phyloP scores from a whole-genome alignment of 805 yeast species.

The Saccharomycopsis selenospora region DNA sequence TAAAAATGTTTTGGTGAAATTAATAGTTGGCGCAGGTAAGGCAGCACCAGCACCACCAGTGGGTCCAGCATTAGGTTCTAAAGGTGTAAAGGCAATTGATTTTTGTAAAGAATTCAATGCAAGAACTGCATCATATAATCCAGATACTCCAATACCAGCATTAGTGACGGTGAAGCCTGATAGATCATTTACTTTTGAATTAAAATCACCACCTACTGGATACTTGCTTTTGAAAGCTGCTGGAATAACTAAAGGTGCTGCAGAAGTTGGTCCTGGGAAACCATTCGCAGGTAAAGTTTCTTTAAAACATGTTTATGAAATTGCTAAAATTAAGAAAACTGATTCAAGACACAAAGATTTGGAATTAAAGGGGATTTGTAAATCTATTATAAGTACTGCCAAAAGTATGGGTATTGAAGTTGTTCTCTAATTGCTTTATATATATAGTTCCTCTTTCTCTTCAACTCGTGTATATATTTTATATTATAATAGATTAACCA shows the following conservation, averaged over 20 bases:
- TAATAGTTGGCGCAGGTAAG: conserved; percentile 93
- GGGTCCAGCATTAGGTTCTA: conserved; percentile 97
- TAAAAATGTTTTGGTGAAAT: conserved; percentile 69
- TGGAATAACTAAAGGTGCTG: conserved; percentile 72
- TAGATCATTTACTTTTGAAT: conserved; percentile 76
- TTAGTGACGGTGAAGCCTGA: conserved; percentile 85
- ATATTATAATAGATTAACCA: not conserved
- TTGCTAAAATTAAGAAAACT: conserved; percentile 86
- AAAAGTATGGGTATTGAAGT: conserved; percentile 81
- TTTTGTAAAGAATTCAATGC: conserved; percentile 98
- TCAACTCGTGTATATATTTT: conserved; percentile 6
- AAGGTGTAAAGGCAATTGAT: conserved; percentile 97
- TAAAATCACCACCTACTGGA: conserved; percentile 88
- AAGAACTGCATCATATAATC: conserved; percentile 77
- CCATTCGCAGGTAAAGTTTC: conserved; percentile 57
- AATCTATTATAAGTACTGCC: conserved; percentile 84
- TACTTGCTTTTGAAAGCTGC: conserved; percentile 80
- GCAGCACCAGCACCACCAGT: conserved; percentile 99
- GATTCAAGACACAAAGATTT: conserved; percentile 71
- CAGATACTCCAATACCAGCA: conserved; percentile 89
- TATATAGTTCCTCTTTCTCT: not conserved
- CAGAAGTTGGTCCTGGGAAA: conserved; percentile 48
- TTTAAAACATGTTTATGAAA: conserved; percentile 87
- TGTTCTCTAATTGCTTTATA: conserved; percentile 40
- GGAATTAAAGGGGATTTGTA: conserved; percentile 69